Conservation (phyloP, 768 basidiomycete genomes). For the Trametes cingulata region DNA sequence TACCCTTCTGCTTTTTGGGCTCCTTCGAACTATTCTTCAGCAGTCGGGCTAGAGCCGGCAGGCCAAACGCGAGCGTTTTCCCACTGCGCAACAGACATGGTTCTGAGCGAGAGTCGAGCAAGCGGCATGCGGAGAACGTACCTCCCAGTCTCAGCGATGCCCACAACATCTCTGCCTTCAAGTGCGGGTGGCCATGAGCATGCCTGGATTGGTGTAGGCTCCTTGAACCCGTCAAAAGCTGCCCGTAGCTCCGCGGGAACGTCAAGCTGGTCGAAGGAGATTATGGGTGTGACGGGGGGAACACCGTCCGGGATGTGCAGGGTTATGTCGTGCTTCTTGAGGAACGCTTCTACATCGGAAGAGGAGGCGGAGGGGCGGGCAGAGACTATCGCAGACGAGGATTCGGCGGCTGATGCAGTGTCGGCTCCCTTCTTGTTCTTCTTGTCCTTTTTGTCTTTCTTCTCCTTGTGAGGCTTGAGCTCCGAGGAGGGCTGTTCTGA, state of each 20-base stretch:
- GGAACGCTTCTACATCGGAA: slow-evolving; percentile 59
- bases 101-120: not conserved
- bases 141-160: slow-evolving; percentile 96
- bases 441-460: slow-evolving; percentile 36
- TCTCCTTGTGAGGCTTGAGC: slow-evolving; percentile 23
- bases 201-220: slow-evolving; percentile 94
- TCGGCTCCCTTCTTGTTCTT: slow-evolving; percentile 37
- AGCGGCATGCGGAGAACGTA: slow-evolving; percentile 25
- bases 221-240: slow-evolving; percentile 71
- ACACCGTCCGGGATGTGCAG: slow-evolving; percentile 56
- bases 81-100: slow-evolving; percentile 51
- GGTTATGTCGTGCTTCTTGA: slow-evolving; percentile 71
- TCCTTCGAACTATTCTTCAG: slow-evolving; percentile 40
- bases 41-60: slow-evolving; percentile 80
- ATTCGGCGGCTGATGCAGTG: slow-evolving; percentile 19
- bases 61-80: slow-evolving; percentile 94
- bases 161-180: slow-evolving; percentile 82
- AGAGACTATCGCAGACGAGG: slow-evolving; percentile 25
- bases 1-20: slow-evolving; percentile 33
- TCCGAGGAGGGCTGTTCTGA: slow-evolving; percentile 15
- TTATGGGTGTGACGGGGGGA: slow-evolving; percentile 58
- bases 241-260: slow-evolving; percentile 62
- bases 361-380: slow-evolving; percentile 28
- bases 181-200: slow-evolving; percentile 93
- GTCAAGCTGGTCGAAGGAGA: slow-evolving; percentile 72